phyloP scores from a whole-genome alignment of 129 eudicot genomes.

The Daucus carota region DH1_v3.0 NC_030385.2:8971001-8971500 shows the following conservation, averaged over 20 bases:
- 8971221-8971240: constrained; percentile 27
- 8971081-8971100: constrained; percentile 76
- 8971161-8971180: constrained; percentile 85
- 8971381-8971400: background rate
- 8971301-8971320: background rate
- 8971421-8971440: constrained; percentile 90
- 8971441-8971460: constrained; percentile 95
- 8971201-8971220: constrained; percentile 66
- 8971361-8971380: background rate
- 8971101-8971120: constrained; percentile 86
- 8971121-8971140: constrained; percentile 88
- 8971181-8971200: constrained; percentile 66
- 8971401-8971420: constrained; percentile 32
- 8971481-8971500: constrained; percentile 96
- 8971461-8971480: constrained; percentile 93
- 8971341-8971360: background rate
- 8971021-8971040: constrained; percentile 30
- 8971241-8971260: background rate
- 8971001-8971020: constrained; percentile 62
- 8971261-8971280: background rate
- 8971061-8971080: constrained; percentile 73
- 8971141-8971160: constrained; percentile 80
- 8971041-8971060: constrained; percentile 96
- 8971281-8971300: background rate
- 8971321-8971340: background rate